Conservation (phyloP, 2,329 filamentous ascomycete species). For the Fusarium penzigii region DNA sequence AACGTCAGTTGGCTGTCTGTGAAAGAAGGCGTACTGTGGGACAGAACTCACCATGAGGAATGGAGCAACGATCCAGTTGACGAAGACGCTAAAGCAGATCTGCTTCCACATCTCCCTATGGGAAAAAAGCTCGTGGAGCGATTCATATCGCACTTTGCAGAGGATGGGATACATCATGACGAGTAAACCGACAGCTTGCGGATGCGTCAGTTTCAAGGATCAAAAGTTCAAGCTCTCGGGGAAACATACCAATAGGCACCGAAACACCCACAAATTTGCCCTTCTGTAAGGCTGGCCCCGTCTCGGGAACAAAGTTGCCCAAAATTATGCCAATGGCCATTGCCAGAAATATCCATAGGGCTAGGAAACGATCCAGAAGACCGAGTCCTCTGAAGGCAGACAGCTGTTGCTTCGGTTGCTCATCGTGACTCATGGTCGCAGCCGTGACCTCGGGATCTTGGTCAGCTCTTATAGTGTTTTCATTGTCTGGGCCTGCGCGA, state of each 20-base stretch:
- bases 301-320: constrained; percentile 69
- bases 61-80: constrained; percentile 83
- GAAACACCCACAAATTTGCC: constrained; percentile 71
- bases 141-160: constrained; percentile 80
- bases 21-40: not conserved
- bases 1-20: not conserved
- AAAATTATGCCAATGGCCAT: constrained; percentile 75
- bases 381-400: constrained; percentile 56
- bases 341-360: constrained; percentile 73
- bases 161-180: constrained; percentile 95
- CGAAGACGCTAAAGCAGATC: constrained; percentile 68
- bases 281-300: constrained; percentile 63
- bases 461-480: not conserved
- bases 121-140: constrained; percentile 65
- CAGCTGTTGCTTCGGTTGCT: not conserved
- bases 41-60: constrained; percentile 66
- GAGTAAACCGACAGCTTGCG: constrained; percentile 70
- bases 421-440: not conserved
- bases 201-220: not conserved
- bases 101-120: constrained; percentile 71
- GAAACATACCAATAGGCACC: constrained; percentile 58
- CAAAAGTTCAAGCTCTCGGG: too few relatives aligned
- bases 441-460: not conserved
- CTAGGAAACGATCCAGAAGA: constrained; percentile 62
- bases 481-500: not conserved